Evolutionary conservation across 1,284 basidiomycete genomes (phyloP), one percentile per base, ranked within the genome.

Genomic region (Fomitopsis schrenkii): DNA sequence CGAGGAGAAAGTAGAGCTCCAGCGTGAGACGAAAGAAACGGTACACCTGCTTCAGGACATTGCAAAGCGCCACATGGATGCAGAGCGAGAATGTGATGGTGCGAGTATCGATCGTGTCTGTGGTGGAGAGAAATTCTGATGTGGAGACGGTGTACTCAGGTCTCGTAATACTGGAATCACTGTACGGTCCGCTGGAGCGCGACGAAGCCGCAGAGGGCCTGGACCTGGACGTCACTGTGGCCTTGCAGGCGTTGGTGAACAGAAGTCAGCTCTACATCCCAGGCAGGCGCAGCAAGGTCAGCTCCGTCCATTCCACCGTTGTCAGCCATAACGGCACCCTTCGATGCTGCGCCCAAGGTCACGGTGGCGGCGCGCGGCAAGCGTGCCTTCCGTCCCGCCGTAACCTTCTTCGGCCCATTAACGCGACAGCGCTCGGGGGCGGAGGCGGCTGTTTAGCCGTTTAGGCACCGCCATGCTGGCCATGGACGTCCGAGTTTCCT

Each of bases 261-360:
- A 83, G 89, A 65, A 88, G 89, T 54, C 91, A 93, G 71, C 72
- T 97, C 55, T 84, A 88, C 70, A 88, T 97, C 63, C 88, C 94
- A 17, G 86, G 86, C 55, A 88, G 87, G 54, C 78, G 89, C 65
- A 76, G 82, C 61, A 88, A 88, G 80, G 87, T 88, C 70, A 69
- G 75, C 12, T 41, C 40, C 54, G 19, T 56, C 26, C 59, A 45
- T 35, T 60, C 19, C 38, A 36, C n/a, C 35, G 36, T 44, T 33
- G 48, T 14, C 48, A 50, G 30, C 26, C 22, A 36, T 40, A 61
- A 30, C 45, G 57, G 52, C 50, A 38, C 30, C 52, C 35, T 53
- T 45, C 40, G 62, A 57, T 52, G 45, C 44, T 38, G 46, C 41
- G 59, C 26, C 48, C 26, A 15, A 30, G 48, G 19, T n/a, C 28